Conservation (phyloP, 1,284 basidiomycete genomes). For the Cutaneotrichosporon cutaneum region DNA sequence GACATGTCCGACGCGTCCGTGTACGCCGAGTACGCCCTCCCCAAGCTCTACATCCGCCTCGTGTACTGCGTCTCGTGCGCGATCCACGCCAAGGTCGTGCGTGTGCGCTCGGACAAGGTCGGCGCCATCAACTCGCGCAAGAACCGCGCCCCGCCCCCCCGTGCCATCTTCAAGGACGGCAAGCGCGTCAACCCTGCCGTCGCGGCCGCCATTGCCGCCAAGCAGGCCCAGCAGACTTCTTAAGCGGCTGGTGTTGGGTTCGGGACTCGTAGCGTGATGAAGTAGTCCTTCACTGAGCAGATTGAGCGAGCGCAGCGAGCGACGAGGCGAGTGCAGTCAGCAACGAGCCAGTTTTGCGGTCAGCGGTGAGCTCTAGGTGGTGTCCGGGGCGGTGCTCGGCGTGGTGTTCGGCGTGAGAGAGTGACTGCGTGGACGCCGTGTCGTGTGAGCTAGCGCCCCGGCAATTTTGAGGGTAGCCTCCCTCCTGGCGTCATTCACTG, state of each 20-base stretch:
- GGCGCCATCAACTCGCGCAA: constrained; percentile 63
- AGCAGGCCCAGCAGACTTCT: constrained; percentile 31
- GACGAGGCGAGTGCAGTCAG: background rate
- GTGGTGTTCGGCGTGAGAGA: background rate
- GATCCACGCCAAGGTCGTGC: constrained; percentile 98
- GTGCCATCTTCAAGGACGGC: constrained; percentile 96
- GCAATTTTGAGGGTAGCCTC: no score
- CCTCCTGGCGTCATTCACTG: no score
- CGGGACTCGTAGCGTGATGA: constrained; percentile 24
- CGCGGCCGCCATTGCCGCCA: constrained; percentile 62
- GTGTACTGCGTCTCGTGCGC: constrained; percentile 99
- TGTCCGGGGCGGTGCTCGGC: no score
- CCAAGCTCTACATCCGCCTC: constrained; percentile 99
- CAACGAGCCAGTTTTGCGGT: background rate
- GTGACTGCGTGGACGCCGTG: no score
- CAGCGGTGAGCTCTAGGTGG: background rate
- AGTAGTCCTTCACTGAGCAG: constrained; percentile 17
- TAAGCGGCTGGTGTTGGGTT: constrained; percentile 7
- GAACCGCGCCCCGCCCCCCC: constrained; percentile 93
- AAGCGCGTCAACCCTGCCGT: constrained; percentile 82
- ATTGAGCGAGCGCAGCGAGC: background rate
- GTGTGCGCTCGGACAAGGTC: constrained; percentile 88
- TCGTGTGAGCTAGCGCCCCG: no score
- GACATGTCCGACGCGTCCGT: constrained; percentile 97
- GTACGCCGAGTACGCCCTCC: constrained; percentile 94